Percentiles rank a stretch among this genome's conserved stretches.
Evolutionary conservation across 257 asterid species (phyloP).

Genomic region (Euphrasia confusa): DNA sequence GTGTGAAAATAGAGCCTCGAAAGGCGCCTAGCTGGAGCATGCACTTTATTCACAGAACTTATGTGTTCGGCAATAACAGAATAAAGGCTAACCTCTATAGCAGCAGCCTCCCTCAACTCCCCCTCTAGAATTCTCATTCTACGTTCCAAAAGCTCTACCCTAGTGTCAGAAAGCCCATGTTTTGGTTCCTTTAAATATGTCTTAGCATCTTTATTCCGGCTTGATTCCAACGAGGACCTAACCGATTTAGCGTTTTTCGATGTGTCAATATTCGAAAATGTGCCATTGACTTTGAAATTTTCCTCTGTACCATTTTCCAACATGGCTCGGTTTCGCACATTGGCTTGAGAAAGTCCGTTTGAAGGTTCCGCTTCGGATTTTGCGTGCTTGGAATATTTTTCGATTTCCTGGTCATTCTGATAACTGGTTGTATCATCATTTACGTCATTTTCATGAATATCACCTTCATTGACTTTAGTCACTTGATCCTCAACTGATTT

Average conservation of each 20-base stretch:
- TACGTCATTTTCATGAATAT: constrained; percentile 10
- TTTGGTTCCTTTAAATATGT: constrained; percentile 37
- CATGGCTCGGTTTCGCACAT: constrained; percentile 4
- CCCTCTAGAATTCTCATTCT: constrained; percentile 51
- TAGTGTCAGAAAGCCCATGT: constrained; percentile 38
- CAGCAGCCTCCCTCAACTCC: constrained; percentile 83
- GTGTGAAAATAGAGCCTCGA: constrained; percentile 73
- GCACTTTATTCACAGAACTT: constrained; percentile 69
- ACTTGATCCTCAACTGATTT: constrained; percentile 40
- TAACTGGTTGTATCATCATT: constrained; percentile 2
- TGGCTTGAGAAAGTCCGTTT: constrained; percentile 8
- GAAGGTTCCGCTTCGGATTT: constrained; percentile 20
- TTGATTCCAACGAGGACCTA: constrained; percentile 46
- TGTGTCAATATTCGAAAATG: constrained; percentile 32
- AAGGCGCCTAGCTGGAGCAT: constrained; percentile 85
- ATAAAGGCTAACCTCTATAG: constrained; percentile 66
- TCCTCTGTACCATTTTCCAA: constrained; percentile 20
- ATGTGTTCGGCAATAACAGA: constrained; percentile 84
- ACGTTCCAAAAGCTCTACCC: constrained; percentile 48
- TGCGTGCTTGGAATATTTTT: constrained; percentile 4
- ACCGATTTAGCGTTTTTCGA: constrained; percentile 52
- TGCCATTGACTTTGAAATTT: constrained; percentile 21
- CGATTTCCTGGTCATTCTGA: constrained; percentile 1
- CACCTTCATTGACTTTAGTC: constrained; percentile 21
- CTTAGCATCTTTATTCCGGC: constrained; percentile 41